Conservation (phyloP, 208 protist genomes). For the Leishmania major region DNA sequence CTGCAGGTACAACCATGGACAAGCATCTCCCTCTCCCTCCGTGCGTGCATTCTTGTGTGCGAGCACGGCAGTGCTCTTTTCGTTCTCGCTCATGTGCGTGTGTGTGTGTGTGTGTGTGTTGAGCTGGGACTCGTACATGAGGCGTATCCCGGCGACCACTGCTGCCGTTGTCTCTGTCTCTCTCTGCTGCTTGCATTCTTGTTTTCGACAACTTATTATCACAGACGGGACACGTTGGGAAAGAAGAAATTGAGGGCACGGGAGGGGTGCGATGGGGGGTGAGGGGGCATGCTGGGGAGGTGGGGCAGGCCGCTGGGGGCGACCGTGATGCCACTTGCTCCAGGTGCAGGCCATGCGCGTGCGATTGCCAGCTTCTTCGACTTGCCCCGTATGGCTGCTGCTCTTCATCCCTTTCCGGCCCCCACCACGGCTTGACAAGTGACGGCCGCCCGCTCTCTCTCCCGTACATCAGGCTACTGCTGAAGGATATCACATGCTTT, state of each 20-base stretch:
- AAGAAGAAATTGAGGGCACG: not conserved
- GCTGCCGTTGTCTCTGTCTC: not conserved
- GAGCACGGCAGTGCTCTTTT: not conserved
- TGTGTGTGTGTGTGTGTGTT: not conserved
- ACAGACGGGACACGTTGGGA: not conserved
- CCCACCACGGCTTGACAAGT: too few relatives aligned
- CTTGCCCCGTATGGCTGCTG: not conserved
- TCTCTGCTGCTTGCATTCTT: not conserved
- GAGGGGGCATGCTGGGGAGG: not conserved
- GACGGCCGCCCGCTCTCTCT: too few relatives aligned
- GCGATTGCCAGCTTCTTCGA: not conserved
- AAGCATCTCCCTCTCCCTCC: not conserved
- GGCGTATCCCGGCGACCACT: not conserved
- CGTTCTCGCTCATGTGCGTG: not conserved
- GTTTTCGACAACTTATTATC: not conserved
- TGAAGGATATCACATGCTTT: too few relatives aligned
- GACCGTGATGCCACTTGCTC: not conserved
- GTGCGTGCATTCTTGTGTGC: not conserved
- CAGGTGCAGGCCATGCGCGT: not conserved
- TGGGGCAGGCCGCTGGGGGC: not conserved
- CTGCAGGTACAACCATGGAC: not conserved
- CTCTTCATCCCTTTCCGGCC: too few relatives aligned
- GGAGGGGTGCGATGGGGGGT: constrained; percentile 1
- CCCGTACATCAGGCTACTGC: too few relatives aligned
- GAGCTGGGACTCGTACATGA: not conserved